These are phyloP conservation scores for Hypoxylon cercidicola DNA, from an alignment of 495 filamentous ascomycete genomes.

Conservation along the genomic window DNA sequence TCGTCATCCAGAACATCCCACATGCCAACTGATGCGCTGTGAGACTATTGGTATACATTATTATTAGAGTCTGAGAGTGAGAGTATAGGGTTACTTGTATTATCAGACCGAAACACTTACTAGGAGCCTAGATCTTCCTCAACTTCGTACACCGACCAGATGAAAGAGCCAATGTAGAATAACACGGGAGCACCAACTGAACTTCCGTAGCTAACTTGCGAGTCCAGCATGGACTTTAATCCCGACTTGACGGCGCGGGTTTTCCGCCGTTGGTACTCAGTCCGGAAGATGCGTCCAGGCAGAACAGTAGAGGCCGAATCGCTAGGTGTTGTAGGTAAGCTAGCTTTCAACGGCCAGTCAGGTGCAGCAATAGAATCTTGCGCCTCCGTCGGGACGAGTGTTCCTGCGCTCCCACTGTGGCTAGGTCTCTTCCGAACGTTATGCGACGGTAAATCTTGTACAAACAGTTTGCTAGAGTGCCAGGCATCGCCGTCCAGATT, in stretches of 20 bases:
- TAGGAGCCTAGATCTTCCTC: slow-evolving; percentile 1
- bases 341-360: too few species aligned
- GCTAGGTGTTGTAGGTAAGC: too few species aligned
- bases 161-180: slow-evolving; percentile 52
- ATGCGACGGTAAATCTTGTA: not conserved
- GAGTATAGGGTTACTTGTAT: too few species aligned
- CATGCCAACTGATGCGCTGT: slow-evolving; percentile 52
- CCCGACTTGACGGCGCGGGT: not conserved
- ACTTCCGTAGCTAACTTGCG: slow-evolving; percentile 22
- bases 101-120: not conserved
- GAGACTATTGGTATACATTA: slow-evolving; percentile 39
- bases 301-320: too few species aligned
- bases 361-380: too few species aligned
- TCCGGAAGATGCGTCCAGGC: too few species aligned
- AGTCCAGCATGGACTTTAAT: slow-evolving; percentile 23
- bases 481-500: slow-evolving; percentile 27
- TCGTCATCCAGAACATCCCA: slow-evolving; percentile 50
- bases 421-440: too few species aligned
- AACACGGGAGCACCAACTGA: slow-evolving; percentile 24
- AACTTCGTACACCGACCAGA: slow-evolving; percentile 44
- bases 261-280: not conserved
- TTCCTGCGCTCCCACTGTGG: too few species aligned
- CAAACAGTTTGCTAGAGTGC: slow-evolving; percentile 7
- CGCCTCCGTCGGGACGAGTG: too few species aligned
- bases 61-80: too few species aligned